Conservation (phyloP, 2,329 filamentous ascomycete genomes). For the Cladophialophora exuberans region DNA sequence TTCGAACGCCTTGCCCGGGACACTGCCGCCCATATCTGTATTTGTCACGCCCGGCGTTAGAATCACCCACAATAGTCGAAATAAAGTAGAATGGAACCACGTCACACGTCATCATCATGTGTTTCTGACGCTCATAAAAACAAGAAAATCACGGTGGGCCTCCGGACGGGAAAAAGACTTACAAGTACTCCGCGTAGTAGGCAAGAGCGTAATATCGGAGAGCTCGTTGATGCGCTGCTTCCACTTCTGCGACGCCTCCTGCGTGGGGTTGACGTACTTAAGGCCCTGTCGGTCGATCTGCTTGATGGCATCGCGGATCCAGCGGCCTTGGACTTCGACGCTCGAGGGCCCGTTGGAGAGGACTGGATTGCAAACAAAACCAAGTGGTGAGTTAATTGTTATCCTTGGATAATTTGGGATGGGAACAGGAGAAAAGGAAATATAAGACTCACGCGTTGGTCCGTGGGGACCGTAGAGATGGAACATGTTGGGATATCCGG, state of each 20-base stretch:
- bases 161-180: constrained; percentile 43
- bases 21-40: constrained; percentile 59
- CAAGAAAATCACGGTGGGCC: constrained; percentile 54
- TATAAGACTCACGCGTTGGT: constrained; percentile 46
- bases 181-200: constrained; percentile 42
- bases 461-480: constrained; percentile 57
- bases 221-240: constrained; percentile 51
- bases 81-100: too few species aligned
- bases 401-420: too few species aligned
- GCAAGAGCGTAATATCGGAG: constrained; percentile 50
- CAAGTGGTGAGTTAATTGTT: not conserved
- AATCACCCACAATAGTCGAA: too few species aligned
- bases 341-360: constrained; percentile 60
- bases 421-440: not conserved
- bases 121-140: constrained; percentile 40
- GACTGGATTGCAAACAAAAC: constrained; percentile 28
- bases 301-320: constrained; percentile 54
- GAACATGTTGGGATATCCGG: constrained; percentile 56
- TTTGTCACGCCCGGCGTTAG: too few species aligned
- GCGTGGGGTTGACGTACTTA: constrained; percentile 56
- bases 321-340: constrained; percentile 61
- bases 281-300: constrained; percentile 54
- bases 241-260: constrained; percentile 54
- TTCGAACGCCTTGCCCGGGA: constrained; percentile 60
- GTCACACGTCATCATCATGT: too few species aligned